Percentiles rank a stretch among this genome's conserved stretches.
phyloP scores from a whole-genome alignment of 2,329 filamentous ascomycete species.

The Sporothrix variecibatus region DNA sequence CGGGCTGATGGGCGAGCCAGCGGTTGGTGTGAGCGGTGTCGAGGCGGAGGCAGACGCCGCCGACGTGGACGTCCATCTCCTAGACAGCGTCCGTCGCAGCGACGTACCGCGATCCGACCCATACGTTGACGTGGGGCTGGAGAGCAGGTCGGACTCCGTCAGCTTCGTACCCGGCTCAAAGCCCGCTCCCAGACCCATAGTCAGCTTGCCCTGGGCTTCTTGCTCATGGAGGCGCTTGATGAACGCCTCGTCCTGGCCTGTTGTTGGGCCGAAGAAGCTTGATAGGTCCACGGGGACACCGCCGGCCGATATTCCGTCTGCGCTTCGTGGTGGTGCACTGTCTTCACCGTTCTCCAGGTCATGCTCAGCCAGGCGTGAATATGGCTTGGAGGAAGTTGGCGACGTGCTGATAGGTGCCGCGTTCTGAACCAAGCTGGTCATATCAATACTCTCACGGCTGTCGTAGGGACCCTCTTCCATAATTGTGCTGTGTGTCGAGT shows the following conservation, averaged over 20 bases:
- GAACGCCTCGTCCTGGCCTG: conserved; percentile 48
- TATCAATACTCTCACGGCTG: conserved; percentile 36
- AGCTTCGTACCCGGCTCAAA: conserved; percentile 52
- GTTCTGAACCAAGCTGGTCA: conserved; percentile 44
- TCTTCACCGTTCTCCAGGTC: conserved; percentile 36
- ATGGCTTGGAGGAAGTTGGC: conserved; percentile 29
- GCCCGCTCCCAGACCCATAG: conserved; percentile 60
- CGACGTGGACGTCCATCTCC: conserved; percentile 13
- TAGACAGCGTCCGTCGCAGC: conserved; percentile 29
- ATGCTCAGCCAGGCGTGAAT: conserved; percentile 38
- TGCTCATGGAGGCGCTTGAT: conserved; percentile 50
- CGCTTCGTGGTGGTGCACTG: conserved; percentile 27
- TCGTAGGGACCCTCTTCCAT: conserved; percentile 39
- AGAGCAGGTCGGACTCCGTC: conserved; percentile 52
- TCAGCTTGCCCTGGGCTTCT: conserved; percentile 57
- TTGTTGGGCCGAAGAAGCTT: conserved; percentile 49
- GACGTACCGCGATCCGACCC: conserved; percentile 7
- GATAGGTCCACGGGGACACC: conserved; percentile 49
- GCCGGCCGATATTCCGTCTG: conserved; percentile 8
- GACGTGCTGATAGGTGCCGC: conserved; percentile 44
- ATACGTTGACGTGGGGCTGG: conserved; percentile 8
- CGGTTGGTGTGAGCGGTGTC: background rate
- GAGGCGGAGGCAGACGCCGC: conserved; percentile 21
- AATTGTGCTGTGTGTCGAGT: conserved; percentile 37
- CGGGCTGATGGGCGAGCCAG: conserved; percentile 27